Base-by-base conservation (phyloP, 2,329 filamentous ascomycete genomes). In the Didymella sp. region DNA sequence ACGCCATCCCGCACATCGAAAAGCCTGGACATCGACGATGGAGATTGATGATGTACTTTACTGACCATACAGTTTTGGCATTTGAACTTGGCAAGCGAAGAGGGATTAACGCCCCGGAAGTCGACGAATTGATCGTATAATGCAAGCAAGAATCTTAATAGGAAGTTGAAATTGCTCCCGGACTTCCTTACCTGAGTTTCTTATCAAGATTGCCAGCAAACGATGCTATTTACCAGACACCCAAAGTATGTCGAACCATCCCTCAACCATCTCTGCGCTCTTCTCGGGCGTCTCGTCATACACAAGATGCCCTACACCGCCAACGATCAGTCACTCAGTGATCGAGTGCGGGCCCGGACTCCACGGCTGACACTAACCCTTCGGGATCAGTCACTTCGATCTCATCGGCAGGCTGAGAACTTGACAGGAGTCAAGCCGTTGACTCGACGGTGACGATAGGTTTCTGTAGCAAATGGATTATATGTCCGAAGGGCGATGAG, bases 31-130 rank as follows among this genome's bases (percentile, higher is more conserved):
- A 12, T n/a, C 17, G 54, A 6, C n/a, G 84, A 55, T 92, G 88
- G 81, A 79, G 89, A 56, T 63, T 94, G 55, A 83, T 94, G 71
- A 76, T 93, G 73, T 87, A 90, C 71, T 93, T 89, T 71, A 82
- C 83, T 56, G 86, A 92, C 73, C 86, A 90, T 66, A 84, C 84
- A 2, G 82, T 93, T 25, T 69, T 91, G 62, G 87, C 84, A 56
- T 93, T 92, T 76, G 87, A 91, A 72, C 74, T 92, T n/a, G 65
- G 67, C 21, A 76, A 70, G 50, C 51, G 49, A 27, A 60, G 54
- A 28, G 22, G 54, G 46, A 4, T 52, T 38, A 7, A 52, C 58
- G 8, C 51, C 46, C n/a, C n/a, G n/a, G 57, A 54, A 21, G 31
- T 73, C 15, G 65, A 44, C 7, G 67, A 67, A 12, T 51, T 74